A percentile compares a stretch with the other conserved stretches of the same genome.
Conservation (phyloP, 345 rosid genomes). For the Syzygium jambos region DNA sequence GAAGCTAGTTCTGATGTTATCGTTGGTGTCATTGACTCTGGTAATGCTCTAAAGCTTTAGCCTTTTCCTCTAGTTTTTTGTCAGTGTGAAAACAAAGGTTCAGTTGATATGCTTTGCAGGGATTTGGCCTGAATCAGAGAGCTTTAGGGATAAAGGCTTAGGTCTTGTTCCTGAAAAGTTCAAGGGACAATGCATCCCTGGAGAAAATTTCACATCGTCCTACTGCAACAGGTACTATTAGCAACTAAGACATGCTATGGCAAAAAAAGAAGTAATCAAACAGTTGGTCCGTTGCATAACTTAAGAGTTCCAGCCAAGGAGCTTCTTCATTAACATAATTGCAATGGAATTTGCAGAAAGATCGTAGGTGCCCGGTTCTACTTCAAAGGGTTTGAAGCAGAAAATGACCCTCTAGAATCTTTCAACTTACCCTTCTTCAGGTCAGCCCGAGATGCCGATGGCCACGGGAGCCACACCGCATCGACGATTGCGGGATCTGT, state of each 20-base stretch:
- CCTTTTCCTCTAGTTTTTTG: background rate
- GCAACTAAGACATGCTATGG: background rate
- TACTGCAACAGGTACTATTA: conserved; percentile 27
- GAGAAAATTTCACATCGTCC: conserved; percentile 25
- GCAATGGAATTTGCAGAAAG: conserved; percentile 23
- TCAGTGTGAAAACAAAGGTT: background rate
- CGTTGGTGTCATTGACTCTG: conserved; percentile 34
- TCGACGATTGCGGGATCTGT: conserved; percentile 29
- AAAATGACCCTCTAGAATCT: conserved; percentile 26
- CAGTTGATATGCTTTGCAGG: conserved; percentile 12
- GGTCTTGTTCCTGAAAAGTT: conserved; percentile 34
- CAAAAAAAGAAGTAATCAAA: background rate
- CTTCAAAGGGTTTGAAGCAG: conserved; percentile 31
- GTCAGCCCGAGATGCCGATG: conserved; percentile 32
- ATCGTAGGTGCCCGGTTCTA: conserved; percentile 39
- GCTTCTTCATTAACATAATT: background rate
- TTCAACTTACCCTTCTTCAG: conserved; percentile 14
- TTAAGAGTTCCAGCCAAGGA: background rate
- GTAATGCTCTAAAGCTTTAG: conserved; percentile 6
- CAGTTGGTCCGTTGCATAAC: background rate
- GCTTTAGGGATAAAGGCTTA: conserved; percentile 26
- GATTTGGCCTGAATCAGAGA: conserved; percentile 41
- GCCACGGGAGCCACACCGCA: conserved; percentile 40
- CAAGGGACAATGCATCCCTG: conserved; percentile 35
- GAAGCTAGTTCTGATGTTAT: conserved; percentile 14